These are phyloP conservation scores for Hypseocharis bilobata DNA, from an alignment of 441 rosid species.

Conservation along the genomic window DNA sequence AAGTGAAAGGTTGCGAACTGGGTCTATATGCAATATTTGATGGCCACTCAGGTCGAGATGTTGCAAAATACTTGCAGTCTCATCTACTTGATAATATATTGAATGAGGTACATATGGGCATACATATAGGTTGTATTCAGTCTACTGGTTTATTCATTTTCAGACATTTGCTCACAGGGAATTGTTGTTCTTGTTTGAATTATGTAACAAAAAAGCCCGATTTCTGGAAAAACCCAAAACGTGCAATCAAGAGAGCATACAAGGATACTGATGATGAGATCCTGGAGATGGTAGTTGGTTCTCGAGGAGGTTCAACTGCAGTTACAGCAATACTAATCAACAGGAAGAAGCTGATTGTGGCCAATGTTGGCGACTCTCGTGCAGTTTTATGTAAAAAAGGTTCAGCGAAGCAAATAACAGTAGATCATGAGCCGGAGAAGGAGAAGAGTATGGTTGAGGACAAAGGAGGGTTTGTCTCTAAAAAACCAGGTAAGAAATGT, in stretches of 20 bases:
- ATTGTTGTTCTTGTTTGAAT: too few species aligned
- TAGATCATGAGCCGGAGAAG: conserved; percentile 15
- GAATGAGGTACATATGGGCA: too few species aligned
- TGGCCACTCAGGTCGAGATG: conserved; percentile 15
- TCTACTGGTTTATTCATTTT: too few species aligned
- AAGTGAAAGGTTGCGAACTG: neutral
- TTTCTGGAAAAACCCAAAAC: conserved; percentile 13
- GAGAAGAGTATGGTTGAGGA: conserved; percentile 15
- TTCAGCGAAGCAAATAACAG: conserved; percentile 10
- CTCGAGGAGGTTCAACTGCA: conserved; percentile 20
- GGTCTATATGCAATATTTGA: conserved; percentile 21
- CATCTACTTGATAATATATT: conserved; percentile 14
- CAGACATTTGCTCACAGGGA: too few species aligned
- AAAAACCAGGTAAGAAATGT: conserved; percentile 4
- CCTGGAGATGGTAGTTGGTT: conserved; percentile 3
- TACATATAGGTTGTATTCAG: too few species aligned
- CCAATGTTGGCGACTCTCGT: conserved; percentile 16
- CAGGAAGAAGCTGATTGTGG: conserved; percentile 17
- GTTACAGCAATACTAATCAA: conserved; percentile 10
- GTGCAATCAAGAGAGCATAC: conserved; percentile 12
- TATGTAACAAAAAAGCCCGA: too few species aligned
- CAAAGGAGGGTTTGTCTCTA: conserved; percentile 15
- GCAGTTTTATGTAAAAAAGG: conserved; percentile 9
- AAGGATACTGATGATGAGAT: conserved; percentile 7
- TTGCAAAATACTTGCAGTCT: conserved; percentile 16